Evolutionary conservation across 176 grass and related monocot species (phyloP).

Genomic region (Triticum turgidum): DNA sequence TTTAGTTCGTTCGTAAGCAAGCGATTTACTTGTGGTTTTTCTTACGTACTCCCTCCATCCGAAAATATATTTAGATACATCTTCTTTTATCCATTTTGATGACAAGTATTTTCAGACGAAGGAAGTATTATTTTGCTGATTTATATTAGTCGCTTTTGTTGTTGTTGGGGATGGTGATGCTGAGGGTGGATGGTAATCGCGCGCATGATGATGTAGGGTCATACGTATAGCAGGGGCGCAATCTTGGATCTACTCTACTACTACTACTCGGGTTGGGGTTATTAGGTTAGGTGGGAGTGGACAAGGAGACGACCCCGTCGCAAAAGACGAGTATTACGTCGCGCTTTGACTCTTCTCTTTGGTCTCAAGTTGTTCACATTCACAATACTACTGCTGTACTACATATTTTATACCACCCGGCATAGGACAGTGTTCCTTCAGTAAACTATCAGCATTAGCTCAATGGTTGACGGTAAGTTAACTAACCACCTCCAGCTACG

Average conservation of each 20-base stretch:
- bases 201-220: conserved; percentile 3
- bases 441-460: background rate
- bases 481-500: background rate
- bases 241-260: background rate
- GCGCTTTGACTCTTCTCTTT: background rate
- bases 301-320: background rate
- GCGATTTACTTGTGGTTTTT: background rate
- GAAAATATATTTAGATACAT: too few species aligned
- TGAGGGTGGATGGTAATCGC: background rate
- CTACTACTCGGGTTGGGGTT: too few species aligned
- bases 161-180: background rate
- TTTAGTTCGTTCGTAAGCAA: too few species aligned
- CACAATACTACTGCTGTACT: too few species aligned
- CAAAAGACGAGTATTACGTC: background rate
- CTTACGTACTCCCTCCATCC: too few species aligned
- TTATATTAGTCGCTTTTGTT: background rate
- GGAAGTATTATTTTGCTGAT: background rate
- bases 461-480: background rate
- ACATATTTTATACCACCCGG: background rate
- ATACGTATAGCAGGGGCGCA: background rate
- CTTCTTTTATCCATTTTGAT: too few species aligned
- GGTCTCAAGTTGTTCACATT: background rate
- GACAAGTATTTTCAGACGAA: too few species aligned
- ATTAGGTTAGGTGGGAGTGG: background rate
- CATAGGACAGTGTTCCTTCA: background rate